These are phyloP conservation scores for Pseudocercospora ulei DNA, from an alignment of 2,329 filamentous ascomycete species.

Conservation along the genomic window DNA sequence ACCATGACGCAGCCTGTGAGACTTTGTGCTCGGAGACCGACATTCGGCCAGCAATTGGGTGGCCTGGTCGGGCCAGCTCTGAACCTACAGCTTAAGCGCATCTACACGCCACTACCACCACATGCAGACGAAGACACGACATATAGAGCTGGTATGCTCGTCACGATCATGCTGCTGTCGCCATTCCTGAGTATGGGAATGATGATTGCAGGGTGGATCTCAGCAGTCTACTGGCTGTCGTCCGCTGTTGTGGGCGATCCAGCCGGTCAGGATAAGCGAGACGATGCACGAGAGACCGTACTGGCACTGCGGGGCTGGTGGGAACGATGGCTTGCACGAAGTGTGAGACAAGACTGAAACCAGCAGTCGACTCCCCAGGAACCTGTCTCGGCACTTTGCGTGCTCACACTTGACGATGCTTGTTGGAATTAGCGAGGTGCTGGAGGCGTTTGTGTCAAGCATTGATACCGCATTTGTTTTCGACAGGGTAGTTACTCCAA, in stretches of 20 bases:
- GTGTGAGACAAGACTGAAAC: constrained; percentile 24
- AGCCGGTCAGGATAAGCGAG: constrained; percentile 48
- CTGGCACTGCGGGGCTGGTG: constrained; percentile 51
- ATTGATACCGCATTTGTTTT: constrained; percentile 14
- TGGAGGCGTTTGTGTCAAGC: constrained; percentile 13
- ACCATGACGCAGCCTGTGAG: constrained; percentile 47
- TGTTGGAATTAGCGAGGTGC: constrained; percentile 16
- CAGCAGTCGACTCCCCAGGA: neutral
- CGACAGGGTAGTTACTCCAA: neutral
- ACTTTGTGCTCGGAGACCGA: constrained; percentile 43
- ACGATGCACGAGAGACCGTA: constrained; percentile 53
- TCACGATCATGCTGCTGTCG: constrained; percentile 47
- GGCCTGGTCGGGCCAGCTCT: constrained; percentile 47
- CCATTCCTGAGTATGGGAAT: constrained; percentile 50
- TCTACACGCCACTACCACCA: constrained; percentile 37
- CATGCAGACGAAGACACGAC: constrained; percentile 34
- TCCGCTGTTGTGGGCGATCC: constrained; percentile 50
- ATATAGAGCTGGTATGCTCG: constrained; percentile 39
- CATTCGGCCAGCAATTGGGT: constrained; percentile 44
- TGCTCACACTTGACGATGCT: constrained; percentile 6
- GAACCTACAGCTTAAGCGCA: constrained; percentile 43
- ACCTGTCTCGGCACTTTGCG: neutral
- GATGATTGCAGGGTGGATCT: constrained; percentile 49
- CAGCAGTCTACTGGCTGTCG: constrained; percentile 51
- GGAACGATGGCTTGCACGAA: constrained; percentile 47